Conservation (phyloP, 805 yeast genomes). For the Barnettozyma vustinii region DNA sequence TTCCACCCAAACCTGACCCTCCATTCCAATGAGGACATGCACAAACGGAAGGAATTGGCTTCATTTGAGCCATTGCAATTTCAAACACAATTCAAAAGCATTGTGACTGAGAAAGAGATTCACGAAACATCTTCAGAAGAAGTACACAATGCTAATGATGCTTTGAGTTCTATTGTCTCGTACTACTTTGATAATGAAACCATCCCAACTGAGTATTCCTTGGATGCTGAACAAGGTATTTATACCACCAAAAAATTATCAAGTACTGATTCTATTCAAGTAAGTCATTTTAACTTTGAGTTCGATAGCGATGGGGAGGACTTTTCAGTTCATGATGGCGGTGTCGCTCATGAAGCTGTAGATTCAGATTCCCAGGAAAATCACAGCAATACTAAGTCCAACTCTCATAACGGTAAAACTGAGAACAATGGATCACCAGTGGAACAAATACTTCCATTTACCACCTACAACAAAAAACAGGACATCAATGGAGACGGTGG, state of each 20-base stretch:
- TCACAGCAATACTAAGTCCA: background rate
- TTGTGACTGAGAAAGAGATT: background rate
- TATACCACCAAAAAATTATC: background rate
- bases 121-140: background rate
- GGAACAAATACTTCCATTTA: background rate
- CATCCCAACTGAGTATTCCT: background rate
- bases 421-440: background rate
- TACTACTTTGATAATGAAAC: slow-evolving; percentile 4
- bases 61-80: too few species aligned
- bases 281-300: background rate
- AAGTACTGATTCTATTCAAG: background rate
- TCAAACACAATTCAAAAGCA: too few species aligned
- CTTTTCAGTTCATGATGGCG: background rate
- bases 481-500: background rate
- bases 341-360: background rate
- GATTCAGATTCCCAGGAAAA: background rate
- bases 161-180: slow-evolving; percentile 2
- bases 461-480: background rate
- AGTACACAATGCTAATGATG: background rate
- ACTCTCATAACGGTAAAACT: background rate
- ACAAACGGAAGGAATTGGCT: background rate
- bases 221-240: background rate
- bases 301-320: background rate
- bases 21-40: background rate
- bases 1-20: slow-evolving; percentile 1